These are phyloP conservation scores for Chlorella sp. DNA, from an alignment of 139 green algal species.

Conservation along the genomic window DNA sequence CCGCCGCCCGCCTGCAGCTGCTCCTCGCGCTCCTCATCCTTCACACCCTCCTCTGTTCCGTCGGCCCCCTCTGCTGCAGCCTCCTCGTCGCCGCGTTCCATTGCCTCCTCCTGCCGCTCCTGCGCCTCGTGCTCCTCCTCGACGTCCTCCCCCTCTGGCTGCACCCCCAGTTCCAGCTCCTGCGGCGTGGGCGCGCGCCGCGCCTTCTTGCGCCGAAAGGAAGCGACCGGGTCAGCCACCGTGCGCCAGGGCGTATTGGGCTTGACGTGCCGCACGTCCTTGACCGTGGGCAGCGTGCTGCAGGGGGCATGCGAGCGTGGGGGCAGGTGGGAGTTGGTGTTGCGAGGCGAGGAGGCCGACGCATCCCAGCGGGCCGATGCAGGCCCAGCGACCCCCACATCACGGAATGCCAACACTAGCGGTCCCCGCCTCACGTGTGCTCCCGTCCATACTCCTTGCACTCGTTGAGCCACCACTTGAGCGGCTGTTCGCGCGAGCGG, in stretches of 20 bases:
- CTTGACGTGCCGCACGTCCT: conserved; percentile 14
- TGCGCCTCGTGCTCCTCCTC: not conserved
- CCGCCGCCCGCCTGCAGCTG: not conserved
- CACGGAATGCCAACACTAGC: not conserved
- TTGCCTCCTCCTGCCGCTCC: not conserved
- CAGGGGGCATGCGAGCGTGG: not conserved
- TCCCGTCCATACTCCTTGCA: conserved; percentile 29
- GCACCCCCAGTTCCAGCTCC: not conserved
- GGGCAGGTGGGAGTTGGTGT: not conserved
- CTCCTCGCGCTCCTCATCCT: not conserved
- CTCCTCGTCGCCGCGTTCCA: not conserved
- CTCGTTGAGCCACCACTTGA: conserved; percentile 48
- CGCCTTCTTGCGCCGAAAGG: conserved; percentile 11
- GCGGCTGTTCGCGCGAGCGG: conserved; percentile 12
- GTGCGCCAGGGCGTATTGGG: conserved; percentile 43
- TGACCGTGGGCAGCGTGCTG: conserved; percentile 46
- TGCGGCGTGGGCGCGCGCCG: conserved; percentile 18
- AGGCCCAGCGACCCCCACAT: not conserved
- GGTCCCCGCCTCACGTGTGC: conserved; percentile 24
- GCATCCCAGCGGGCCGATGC: not conserved
- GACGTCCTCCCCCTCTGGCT: not conserved
- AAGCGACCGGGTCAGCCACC: conserved; percentile 33
- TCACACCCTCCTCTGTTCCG: not conserved
- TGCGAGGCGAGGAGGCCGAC: too few relatives aligned
- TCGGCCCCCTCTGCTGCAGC: not conserved